Conservation (phyloP, 2,329 filamentous ascomycete species). For the Alternaria sp. region DNA sequence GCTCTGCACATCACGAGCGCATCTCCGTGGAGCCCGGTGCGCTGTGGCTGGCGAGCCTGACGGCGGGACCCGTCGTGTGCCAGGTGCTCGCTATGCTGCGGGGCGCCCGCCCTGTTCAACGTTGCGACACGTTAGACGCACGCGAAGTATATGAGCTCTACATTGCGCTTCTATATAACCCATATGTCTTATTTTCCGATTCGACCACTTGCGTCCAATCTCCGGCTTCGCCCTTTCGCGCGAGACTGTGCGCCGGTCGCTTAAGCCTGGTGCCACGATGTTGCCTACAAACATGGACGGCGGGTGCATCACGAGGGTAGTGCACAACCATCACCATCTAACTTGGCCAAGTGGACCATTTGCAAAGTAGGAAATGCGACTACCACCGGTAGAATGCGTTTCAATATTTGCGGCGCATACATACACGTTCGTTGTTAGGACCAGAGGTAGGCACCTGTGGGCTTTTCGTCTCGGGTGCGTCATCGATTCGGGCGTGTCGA, state of each 20-base stretch:
- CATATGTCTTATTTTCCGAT: constrained; percentile 16
- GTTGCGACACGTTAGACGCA: constrained; percentile 1
- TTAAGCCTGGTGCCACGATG: neutral
- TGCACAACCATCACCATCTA: constrained; percentile 1
- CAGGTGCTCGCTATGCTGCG: constrained; percentile 4
- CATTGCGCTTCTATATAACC: constrained; percentile 6
- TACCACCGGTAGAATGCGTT: constrained; percentile 9
- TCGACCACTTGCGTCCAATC: constrained; percentile 14
- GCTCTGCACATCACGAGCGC: constrained; percentile 2
- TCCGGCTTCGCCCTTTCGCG: constrained; percentile 13
- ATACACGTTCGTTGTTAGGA: neutral
- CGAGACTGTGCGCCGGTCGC: constrained; percentile 20
- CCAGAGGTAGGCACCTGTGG: neutral
- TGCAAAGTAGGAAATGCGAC: neutral
- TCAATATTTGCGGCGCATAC: neutral
- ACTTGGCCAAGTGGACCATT: neutral
- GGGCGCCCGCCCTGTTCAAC: constrained; percentile 8
- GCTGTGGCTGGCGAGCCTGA: neutral
- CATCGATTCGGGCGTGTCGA: neutral
- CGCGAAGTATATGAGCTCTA: constrained; percentile 14
- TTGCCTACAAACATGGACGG: constrained; percentile 1
- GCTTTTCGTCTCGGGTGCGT: neutral
- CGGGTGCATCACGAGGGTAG: constrained; percentile 3
- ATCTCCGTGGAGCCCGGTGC: neutral
- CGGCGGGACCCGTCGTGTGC: neutral